Evolutionary conservation across 345 rosid species (phyloP), one percentile per base, ranked within the genome.

Genomic region (Rhodamnia argentea): DNA sequence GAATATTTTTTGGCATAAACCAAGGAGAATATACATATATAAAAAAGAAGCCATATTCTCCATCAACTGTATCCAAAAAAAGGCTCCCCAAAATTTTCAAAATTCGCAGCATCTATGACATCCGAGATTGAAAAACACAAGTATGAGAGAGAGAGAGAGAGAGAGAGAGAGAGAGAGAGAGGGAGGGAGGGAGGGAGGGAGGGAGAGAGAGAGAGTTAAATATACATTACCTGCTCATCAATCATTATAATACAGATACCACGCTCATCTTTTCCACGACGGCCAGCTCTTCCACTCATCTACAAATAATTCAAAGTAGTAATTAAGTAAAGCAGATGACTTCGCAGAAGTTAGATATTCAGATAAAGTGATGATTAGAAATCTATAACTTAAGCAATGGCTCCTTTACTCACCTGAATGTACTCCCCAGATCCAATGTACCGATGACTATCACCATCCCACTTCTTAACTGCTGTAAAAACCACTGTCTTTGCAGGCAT

Each of bases 231-330:
- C 96, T 92, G 95, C 87, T 96, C 99, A 92, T 97, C 98, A 88
- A 97, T 89, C 99, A 97, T 97, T 88, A 96, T 94, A 84, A 97
- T 94, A 90, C 99, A 97, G 83, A 97, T 97, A 50, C 99, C 99
- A 37, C 98, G 98, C 42, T 95, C 98, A 70, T 95, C 99, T 89
- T 96, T 97, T 87, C 99, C 99, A 89, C 99, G 99, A 32, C 99
- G 98, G 87, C 99, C 99, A 91, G 99, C 99, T 88, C 99, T 93
- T 88, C 99, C 99, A 86, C 99, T 97, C 99, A 97, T 97, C 99
- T 97, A 87, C 86, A 85, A 81, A 83, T 86, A 90, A 86, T 85
- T 51, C n/a, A 83, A 58, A 84, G 44, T 37, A 83, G 81, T 37
- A 47, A 52, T 70, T 87, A 74, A 87, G 86, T 62, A 47, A 32